Evolutionary conservation across 2,329 filamentous ascomycete genomes (phyloP).

Genomic region (Helotiales sp.): DNA sequence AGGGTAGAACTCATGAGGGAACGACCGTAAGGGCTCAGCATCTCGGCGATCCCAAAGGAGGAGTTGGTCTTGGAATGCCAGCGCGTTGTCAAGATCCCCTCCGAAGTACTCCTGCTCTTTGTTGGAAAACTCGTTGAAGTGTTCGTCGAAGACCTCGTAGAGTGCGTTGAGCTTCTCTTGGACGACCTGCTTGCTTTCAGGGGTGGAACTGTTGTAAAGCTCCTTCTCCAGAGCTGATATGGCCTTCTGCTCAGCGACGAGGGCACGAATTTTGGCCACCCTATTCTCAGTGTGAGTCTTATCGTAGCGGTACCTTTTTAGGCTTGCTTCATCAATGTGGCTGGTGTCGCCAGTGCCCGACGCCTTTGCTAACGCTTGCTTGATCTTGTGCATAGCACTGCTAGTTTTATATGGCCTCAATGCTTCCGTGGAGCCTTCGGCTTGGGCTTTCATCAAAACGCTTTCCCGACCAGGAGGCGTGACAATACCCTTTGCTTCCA

Average conservation of each 20-base stretch:
- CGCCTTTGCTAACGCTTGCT: too few species aligned
- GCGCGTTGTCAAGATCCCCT: not conserved
- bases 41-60: constrained; percentile 69
- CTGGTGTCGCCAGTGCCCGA: too few species aligned
- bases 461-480: constrained; percentile 49
- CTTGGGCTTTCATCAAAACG: not conserved
- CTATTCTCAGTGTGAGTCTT: not conserved
- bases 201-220: not conserved
- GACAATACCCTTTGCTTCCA: constrained; percentile 43
- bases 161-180: not conserved
- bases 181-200: not conserved
- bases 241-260: not conserved
- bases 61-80: constrained; percentile 32
- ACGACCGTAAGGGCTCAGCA: constrained; percentile 66
- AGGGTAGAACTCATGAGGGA: constrained; percentile 66
- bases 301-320: too few species aligned
- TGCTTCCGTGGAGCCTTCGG: constrained; percentile 21
- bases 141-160: not conserved
- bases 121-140: not conserved
- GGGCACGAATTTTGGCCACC: not conserved
- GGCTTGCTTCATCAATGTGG: not conserved
- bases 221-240: not conserved
- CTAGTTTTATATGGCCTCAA: too few species aligned
- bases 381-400: too few species aligned
- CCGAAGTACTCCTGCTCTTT: not conserved